phyloP scores from a whole-genome alignment of 495 filamentous ascomycete species.

The Aspergillus baeticus region DNA sequence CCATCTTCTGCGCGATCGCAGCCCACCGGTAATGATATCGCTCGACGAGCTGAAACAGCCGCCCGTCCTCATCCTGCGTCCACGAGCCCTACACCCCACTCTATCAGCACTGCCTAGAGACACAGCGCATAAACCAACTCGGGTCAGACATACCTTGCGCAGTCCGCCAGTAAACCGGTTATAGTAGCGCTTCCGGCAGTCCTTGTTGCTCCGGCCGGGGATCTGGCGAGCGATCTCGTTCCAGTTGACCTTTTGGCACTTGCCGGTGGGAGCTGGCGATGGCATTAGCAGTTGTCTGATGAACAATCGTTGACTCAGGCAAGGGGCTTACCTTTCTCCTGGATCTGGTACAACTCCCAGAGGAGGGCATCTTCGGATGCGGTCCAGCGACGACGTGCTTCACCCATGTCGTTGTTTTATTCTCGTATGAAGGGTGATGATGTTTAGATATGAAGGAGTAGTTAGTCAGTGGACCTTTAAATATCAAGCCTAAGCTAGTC shows the following conservation, averaged over 20 bases:
- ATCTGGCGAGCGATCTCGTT: slow-evolving; percentile 14
- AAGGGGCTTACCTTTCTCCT: slow-evolving; percentile 8
- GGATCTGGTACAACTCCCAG: slow-evolving; percentile 12
- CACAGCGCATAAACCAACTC: no score
- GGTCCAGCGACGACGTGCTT: slow-evolving; percentile 13
- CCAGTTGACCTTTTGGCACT: slow-evolving; percentile 16
- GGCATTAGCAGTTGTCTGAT: no score
- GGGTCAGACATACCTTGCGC: slow-evolving; percentile 10
- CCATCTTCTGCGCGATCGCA: slow-evolving; percentile 14
- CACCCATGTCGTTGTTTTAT: neutral
- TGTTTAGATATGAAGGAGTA: no score
- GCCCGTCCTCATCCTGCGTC: slow-evolving; percentile 11
- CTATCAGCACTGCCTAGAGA: neutral
- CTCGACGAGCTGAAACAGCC: slow-evolving; percentile 6
- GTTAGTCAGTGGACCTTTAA: no score
- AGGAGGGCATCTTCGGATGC: slow-evolving; percentile 7
- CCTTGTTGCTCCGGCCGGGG: slow-evolving; percentile 13
- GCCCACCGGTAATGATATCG: slow-evolving; percentile 14
- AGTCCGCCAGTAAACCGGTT: slow-evolving; percentile 11
- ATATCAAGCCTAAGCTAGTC: no score
- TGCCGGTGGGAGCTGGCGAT: slow-evolving; percentile 13
- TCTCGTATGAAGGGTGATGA: neutral
- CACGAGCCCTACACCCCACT: slow-evolving; percentile 7
- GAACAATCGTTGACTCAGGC: no score
- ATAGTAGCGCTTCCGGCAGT: slow-evolving; percentile 14